Evolutionary conservation across 2,329 filamentous ascomycete species (phyloP).

Genomic region (Pseudomassariella vexata): DNA sequence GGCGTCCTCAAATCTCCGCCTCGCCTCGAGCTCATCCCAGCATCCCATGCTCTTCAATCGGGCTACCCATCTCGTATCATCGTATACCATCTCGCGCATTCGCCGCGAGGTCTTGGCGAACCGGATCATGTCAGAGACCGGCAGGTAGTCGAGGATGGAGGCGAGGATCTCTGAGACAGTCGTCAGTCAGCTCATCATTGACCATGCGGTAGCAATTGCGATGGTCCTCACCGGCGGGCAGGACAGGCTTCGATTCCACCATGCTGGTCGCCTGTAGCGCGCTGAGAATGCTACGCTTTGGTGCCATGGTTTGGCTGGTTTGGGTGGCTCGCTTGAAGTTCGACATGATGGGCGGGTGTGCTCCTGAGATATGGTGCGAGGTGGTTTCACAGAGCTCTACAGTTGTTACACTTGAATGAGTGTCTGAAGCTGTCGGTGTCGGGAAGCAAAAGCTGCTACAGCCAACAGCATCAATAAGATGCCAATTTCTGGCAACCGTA

Average conservation of each 20-base stretch:
- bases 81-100: conserved; percentile 97
- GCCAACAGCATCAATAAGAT: too few relatives aligned
- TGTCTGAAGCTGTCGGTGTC: too few relatives aligned
- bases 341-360: conserved; percentile 18
- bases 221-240: conserved; percentile 67
- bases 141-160: conserved; percentile 82
- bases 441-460: too few relatives aligned
- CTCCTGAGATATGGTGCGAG: neutral
- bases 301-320: conserved; percentile 23
- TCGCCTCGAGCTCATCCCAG: conserved; percentile 86
- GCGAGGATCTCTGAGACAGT: conserved; percentile 69
- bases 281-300: conserved; percentile 57
- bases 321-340: conserved; percentile 32
- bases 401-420: too few relatives aligned
- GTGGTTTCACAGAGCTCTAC: neutral
- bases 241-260: conserved; percentile 67
- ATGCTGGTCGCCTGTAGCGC: conserved; percentile 78
- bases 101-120: conserved; percentile 80
- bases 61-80: conserved; percentile 92
- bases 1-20: conserved; percentile 71
- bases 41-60: conserved; percentile 79
- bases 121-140: conserved; percentile 75
- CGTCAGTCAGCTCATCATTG: conserved; percentile 6
- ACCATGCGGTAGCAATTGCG: neutral
- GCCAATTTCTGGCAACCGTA: too few relatives aligned